Percentiles rank a stretch among this genome's conserved stretches.
These are phyloP conservation scores for Penicillium maclennaniae DNA, from an alignment of 495 filamentous ascomycete genomes.

Conservation along the genomic window DNA sequence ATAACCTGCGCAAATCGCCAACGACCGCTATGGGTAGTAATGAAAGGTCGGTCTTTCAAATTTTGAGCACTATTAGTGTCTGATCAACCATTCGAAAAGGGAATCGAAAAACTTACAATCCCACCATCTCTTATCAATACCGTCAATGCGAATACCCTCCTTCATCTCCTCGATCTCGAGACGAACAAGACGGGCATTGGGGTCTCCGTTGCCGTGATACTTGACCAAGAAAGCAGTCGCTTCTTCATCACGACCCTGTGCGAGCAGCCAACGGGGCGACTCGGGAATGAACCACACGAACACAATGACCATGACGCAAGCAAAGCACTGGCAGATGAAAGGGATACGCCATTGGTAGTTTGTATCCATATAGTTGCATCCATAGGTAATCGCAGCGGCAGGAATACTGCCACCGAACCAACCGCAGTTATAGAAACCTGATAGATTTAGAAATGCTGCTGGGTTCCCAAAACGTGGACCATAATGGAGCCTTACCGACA, in stretches of 20 bases:
- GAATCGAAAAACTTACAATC: conserved; percentile 44
- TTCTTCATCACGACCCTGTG: conserved; percentile 50
- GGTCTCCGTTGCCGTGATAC: conserved; percentile 56
- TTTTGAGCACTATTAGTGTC: not conserved
- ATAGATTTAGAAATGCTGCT: not conserved
- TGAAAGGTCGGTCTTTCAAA: conserved; percentile 45
- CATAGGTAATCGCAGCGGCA: conserved; percentile 38
- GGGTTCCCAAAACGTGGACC: not conserved
- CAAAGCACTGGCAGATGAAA: conserved; percentile 41
- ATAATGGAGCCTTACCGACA: conserved; percentile 39
- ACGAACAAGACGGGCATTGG: conserved; percentile 48
- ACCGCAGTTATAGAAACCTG: conserved; percentile 57
- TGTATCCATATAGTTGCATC: conserved; percentile 35
- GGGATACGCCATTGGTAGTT: conserved; percentile 58
- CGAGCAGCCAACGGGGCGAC: conserved; percentile 56
- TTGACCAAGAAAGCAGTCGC: conserved; percentile 52
- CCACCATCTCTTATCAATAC: conserved; percentile 62
- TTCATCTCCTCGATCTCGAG: conserved; percentile 57
- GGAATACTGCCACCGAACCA: conserved; percentile 57
- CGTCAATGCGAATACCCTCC: conserved; percentile 53
- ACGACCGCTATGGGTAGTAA: conserved; percentile 54
- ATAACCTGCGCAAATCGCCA: conserved; percentile 62
- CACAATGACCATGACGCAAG: conserved; percentile 48
- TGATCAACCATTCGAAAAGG: not conserved
- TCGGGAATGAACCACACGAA: conserved; percentile 60